These are phyloP conservation scores for Diatrype stigma DNA, from an alignment of 2,329 filamentous ascomycete genomes.

Conservation along the genomic window DNA sequence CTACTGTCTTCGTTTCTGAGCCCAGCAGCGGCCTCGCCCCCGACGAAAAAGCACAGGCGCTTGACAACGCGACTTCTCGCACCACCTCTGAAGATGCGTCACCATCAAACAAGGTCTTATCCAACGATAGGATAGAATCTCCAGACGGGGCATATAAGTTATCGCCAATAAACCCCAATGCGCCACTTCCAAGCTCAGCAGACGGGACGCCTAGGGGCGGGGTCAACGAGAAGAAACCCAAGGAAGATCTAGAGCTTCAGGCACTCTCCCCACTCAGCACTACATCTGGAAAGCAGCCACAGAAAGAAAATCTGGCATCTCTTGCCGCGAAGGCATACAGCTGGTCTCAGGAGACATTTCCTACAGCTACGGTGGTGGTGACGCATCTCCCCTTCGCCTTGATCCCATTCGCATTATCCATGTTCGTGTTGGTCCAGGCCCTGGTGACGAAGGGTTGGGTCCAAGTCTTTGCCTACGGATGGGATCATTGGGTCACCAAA, in stretches of 20 bases:
- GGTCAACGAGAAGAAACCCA: conserved; percentile 7
- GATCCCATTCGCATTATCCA: conserved; percentile 67
- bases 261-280: conserved; percentile 7
- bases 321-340: conserved; percentile 38
- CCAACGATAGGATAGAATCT: background rate
- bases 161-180: too few species aligned
- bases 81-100: background rate
- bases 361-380: conserved; percentile 62
- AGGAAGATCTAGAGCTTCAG: conserved; percentile 12
- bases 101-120: background rate
- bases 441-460: conserved; percentile 74
- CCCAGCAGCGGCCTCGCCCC: background rate
- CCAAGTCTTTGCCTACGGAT: conserved; percentile 66
- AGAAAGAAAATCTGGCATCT: conserved; percentile 49
- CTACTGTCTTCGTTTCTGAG: background rate
- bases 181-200: conserved; percentile 6
- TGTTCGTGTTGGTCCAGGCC: conserved; percentile 72
- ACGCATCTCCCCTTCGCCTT: conserved; percentile 63
- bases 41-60: background rate
- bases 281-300: conserved; percentile 1
- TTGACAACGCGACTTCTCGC: background rate
- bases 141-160: too few species aligned
- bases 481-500: conserved; percentile 67
- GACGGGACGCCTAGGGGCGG: conserved; percentile 4
- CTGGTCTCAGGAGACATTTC: conserved; percentile 69